Evolutionary conservation across 768 basidiomycete species (phyloP), one percentile per base, ranked within the genome.

Genomic region (Rhizopogon roseolus): DNA sequence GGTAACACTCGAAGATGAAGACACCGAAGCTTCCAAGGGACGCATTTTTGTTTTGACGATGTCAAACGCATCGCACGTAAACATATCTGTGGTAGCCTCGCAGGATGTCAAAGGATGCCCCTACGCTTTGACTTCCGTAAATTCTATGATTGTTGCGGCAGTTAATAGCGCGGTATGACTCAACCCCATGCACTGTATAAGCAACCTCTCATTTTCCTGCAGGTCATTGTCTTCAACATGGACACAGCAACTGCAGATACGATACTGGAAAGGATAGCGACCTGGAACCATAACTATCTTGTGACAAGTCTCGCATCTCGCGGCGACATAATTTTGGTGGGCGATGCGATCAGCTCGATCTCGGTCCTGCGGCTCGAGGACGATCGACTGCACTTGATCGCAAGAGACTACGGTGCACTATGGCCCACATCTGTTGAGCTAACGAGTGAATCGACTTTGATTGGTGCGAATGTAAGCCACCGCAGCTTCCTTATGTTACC

Each of bases 251-350:
- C 66, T 9, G 60, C 62, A 36, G 59, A 72, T 14, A 59, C 71
- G 34, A 57, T 66, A 1, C 68, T 71, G 57, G 62, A 63, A 5
- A 71, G 73, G 29, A 60, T 81, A 6, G 66, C 80, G 0, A 73
- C 80, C 38, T 94, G 91, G 86, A 84, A 88, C 58, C 89, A 92
- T 64, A 93, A 90, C 52, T 93, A 94, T 69, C 56, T 89, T 53
- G 82, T 94, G 28, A 82, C 80, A 4, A 84, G 81, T 52, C 69
- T 97, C 19, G 81, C 79, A 0, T 71, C 81, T 3, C 77, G 76
- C 44, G 77, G 73, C 2, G 69, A 83, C 55, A 71, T 69, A 43
- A 65, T 96, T 25, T 69, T 89, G 16, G 78, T 84, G n/a, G 90
- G 89, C 36, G 94, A 97, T 62, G 83, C 85, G 7, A 79, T 95